Percentiles rank a stretch among this genome's conserved stretches.
Conservation (phyloP, 192 early-diverging fungal species). For the Borealophlyctis nickersoniae region DNA sequence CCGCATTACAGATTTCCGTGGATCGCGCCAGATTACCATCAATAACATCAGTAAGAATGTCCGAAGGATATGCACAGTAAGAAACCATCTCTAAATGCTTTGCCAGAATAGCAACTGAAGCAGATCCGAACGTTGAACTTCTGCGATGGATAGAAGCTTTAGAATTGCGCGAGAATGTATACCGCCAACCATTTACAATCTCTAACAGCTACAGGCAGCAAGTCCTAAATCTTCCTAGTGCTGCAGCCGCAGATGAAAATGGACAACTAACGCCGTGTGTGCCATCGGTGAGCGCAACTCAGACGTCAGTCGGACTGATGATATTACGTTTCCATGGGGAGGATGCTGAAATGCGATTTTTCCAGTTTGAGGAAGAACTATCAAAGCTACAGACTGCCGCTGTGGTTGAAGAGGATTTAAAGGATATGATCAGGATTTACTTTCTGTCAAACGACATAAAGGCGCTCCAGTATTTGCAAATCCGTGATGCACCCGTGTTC, state of each 20-base stretch:
- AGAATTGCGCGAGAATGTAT: slow-evolving; percentile 10
- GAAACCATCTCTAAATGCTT: not conserved
- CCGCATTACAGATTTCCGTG: slow-evolving; percentile 13
- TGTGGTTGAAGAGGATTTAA: slow-evolving; percentile 13
- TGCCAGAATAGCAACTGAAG: slow-evolving; percentile 9
- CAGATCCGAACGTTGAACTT: slow-evolving; percentile 23
- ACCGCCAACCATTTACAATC: too few species aligned
- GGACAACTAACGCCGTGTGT: too few species aligned
- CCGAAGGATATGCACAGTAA: not conserved
- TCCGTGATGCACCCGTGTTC: too few species aligned
- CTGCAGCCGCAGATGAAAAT: too few species aligned
- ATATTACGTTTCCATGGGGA: too few species aligned
- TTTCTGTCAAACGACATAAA: slow-evolving; percentile 3
- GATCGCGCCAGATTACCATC: slow-evolving; percentile 14
- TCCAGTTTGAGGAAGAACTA: too few species aligned
- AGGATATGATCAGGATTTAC: not conserved
- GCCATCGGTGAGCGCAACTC: too few species aligned
- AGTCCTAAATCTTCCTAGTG: too few species aligned
- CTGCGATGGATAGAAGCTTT: slow-evolving; percentile 17
- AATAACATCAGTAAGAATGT: slow-evolving; percentile 12
- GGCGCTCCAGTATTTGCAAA: not conserved
- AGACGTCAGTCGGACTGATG: too few species aligned
- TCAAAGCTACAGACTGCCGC: too few species aligned
- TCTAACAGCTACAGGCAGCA: too few species aligned
- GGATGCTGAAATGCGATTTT: too few species aligned